Base-by-base conservation (phyloP, 176 grass and related monocot species). In the Chrysopogon serrulatus region DNA sequence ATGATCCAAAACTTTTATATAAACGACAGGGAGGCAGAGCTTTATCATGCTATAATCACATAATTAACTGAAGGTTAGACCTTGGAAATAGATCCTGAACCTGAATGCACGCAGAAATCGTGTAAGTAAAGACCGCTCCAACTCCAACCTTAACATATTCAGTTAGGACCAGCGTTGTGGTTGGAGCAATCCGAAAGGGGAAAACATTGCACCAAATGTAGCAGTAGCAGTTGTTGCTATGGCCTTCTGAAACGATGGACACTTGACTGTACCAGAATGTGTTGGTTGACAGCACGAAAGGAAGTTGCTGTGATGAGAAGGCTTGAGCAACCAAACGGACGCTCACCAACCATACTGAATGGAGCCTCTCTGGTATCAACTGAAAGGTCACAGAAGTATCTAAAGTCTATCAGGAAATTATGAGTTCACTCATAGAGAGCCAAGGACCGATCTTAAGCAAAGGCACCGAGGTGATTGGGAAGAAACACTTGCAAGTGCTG, bases 311-410 rank as follows among this genome's bases (percentile, higher is more conserved):
- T 61, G 68, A 31, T 56, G 18, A 23, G 37, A 83, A 83, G 54
- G 68, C 39, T 11, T 60, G 80, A 82, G 1, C 43, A 17, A 67
- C 60, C 43, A 17, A 32, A 60, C 68, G 75, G 14, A 15, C 24
- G 30, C 33, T 26, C 43, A 53, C 45, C 69, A 81, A 54, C 42
- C 70, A 16, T 42, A 64, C 57, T 86, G 27, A 86, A 66, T 66
- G 71, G 41, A 86, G 59, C 37, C 34, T 18, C 54, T 77, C 54
- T 24, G 24, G 23, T 30, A 86, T 71, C 84, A 64, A 80, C 33
- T 66, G 33, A 54, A 36, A 69, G 7, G 49, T 76, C 18, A 13
- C 48, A 14, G 19, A 80, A 24, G 41, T 53, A 17, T 32, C 71
- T 56, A 35, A 66, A 66, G 65, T 78, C 73, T 73, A 42, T 19